These are phyloP conservation scores for Beauveria australis DNA, from an alignment of 2,329 filamentous ascomycete genomes.

Conservation along the genomic window DNA sequence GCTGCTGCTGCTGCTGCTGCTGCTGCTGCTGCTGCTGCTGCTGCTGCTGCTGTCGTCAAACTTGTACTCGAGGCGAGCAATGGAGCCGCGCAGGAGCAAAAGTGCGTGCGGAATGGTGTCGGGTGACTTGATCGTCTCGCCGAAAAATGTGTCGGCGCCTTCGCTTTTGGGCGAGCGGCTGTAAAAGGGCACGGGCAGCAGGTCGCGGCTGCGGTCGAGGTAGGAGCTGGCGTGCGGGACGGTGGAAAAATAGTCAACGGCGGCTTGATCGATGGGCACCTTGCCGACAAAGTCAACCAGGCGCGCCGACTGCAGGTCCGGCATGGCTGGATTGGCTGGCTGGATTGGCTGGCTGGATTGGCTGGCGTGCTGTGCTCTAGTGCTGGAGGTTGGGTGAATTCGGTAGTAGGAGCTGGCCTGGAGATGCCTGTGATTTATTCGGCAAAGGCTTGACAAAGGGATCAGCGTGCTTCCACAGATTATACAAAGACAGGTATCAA, in stretches of 20 bases:
- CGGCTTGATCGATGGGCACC: not conserved
- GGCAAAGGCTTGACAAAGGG: not conserved
- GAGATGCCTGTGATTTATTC: not conserved
- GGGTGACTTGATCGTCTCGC: not conserved
- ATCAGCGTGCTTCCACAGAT: not conserved
- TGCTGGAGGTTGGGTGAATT: not conserved
- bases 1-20: too few species aligned
- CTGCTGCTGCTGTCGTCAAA: not conserved
- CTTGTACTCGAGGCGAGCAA: not conserved
- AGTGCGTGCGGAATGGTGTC: slow-evolving; percentile 1
- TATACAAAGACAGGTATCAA: too few species aligned
- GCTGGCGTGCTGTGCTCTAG: too few species aligned
- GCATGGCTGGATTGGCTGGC: not conserved
- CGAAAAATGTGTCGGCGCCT: not conserved
- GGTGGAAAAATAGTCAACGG: not conserved
- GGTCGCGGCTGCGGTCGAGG: not conserved
- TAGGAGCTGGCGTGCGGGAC: not conserved
- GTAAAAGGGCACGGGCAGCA: slow-evolving; percentile 2
- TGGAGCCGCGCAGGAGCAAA: not conserved
- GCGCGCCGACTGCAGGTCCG: not conserved
- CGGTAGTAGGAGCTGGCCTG: not conserved
- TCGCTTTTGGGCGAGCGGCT: not conserved
- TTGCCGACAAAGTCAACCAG: slow-evolving; percentile 1
- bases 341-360: not conserved
- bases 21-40: too few species aligned